These are phyloP conservation scores for Parietichytrium sp. DNA, from an alignment of 108 stramenopile genomes.

Conservation along the genomic window DNA sequence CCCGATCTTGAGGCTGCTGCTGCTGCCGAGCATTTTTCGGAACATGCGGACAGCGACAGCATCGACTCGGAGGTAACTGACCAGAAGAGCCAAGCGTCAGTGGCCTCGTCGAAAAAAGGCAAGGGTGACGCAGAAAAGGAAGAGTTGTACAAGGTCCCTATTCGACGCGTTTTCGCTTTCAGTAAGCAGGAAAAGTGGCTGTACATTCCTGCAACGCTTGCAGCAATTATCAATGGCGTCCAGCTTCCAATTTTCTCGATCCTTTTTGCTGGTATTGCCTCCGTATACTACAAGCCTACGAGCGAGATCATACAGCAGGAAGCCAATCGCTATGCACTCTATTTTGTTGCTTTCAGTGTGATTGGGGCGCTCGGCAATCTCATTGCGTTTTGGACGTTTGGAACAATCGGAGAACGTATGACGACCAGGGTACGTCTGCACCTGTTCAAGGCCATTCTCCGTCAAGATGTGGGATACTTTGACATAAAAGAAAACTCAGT, in stretches of 20 bases:
- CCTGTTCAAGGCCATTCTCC: constrained; percentile 46
- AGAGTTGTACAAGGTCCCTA: background rate
- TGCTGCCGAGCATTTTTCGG: too few relatives aligned
- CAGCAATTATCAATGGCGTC: background rate
- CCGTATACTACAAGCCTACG: background rate
- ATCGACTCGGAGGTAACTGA: too few relatives aligned
- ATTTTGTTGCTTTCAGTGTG: background rate
- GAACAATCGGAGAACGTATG: constrained; percentile 49
- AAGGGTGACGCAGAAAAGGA: background rate
- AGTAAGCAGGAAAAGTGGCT: background rate
- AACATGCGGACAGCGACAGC: too few relatives aligned
- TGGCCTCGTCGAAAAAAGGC: too few relatives aligned
- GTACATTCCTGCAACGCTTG: background rate
- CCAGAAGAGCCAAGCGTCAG: too few relatives aligned
- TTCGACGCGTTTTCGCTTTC: background rate
- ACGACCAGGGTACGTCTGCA: constrained; percentile 46
- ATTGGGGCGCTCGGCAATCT: background rate
- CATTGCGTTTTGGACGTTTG: background rate
- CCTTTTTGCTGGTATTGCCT: constrained; percentile 32
- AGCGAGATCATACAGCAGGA: background rate
- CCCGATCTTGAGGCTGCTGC: too few relatives aligned
- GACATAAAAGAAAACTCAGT: constrained; percentile 2
- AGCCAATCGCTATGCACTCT: background rate
- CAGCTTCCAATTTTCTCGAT: background rate
- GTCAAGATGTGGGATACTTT: constrained; percentile 30